phyloP scores from a whole-genome alignment of 805 yeast genomes.

The Hanseniaspora nectarophila region DNA sequence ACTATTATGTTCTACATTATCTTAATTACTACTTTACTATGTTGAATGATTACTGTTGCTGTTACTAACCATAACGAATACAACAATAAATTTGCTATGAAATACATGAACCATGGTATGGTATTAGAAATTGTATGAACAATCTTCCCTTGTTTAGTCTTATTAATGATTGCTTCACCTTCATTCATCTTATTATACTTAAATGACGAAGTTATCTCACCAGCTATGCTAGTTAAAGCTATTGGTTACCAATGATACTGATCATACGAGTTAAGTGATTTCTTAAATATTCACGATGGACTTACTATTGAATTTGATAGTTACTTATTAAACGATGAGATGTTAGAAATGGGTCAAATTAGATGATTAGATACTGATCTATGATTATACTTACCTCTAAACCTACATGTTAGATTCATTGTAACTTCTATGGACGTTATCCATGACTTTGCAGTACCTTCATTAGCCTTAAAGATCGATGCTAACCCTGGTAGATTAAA shows the following conservation, averaged over 20 bases:
- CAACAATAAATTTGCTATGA: conserved; percentile 17
- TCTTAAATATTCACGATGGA: conserved; percentile 17
- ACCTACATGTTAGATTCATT: conserved; percentile 22
- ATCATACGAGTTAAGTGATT: conserved; percentile 19
- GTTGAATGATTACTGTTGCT: conserved; percentile 18
- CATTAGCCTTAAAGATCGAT: conserved; percentile 23
- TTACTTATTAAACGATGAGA: conserved; percentile 21
- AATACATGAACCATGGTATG: conserved; percentile 22
- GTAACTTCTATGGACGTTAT: conserved; percentile 22
- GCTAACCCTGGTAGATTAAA: conserved; percentile 24
- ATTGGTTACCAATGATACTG: conserved; percentile 20
- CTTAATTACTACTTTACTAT: conserved; percentile 10
- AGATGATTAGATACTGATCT: conserved; percentile 22
- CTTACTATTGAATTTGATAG: conserved; percentile 20
- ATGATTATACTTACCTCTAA: conserved; percentile 19
- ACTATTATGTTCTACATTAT: conserved; percentile 20
- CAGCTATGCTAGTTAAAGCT: conserved; percentile 20
- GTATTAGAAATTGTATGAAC: conserved; percentile 23
- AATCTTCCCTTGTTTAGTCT: conserved; percentile 20
- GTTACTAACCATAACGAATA: conserved; percentile 16
- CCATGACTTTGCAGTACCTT: conserved; percentile 22
- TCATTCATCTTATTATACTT: conserved; percentile 17
- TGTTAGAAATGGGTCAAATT: conserved; percentile 22
- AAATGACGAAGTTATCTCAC: conserved; percentile 19
- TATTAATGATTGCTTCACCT: conserved; percentile 18